A percentile compares a stretch with the other conserved stretches of the same genome.
phyloP scores from a whole-genome alignment of 768 basidiomycete species.

The Pholiota molesta region DNA sequence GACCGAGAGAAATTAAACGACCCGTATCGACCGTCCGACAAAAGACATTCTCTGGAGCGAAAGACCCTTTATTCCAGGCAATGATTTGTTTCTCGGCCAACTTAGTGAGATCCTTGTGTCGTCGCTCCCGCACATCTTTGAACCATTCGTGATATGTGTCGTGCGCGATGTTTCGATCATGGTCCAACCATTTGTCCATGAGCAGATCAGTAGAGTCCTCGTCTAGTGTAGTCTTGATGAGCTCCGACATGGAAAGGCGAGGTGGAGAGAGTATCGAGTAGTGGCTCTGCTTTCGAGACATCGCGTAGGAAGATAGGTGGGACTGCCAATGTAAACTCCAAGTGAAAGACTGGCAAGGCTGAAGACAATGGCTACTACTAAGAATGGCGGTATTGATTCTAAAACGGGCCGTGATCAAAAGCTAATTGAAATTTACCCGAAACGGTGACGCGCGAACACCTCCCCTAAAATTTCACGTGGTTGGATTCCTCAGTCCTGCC shows the following conservation, averaged over 20 bases:
- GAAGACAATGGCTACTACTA: conserved; percentile 23
- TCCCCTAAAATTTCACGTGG: conserved; percentile 27
- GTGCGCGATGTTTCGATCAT: conserved; percentile 52
- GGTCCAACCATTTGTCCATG: conserved; percentile 85
- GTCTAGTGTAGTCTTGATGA: conserved; percentile 77
- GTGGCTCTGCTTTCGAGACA: conserved; percentile 46
- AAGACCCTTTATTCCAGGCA: conserved; percentile 72
- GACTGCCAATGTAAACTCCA: conserved; percentile 6
- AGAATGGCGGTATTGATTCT: conserved; percentile 19
- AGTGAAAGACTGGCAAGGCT: conserved; percentile 20
- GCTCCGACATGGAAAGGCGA: conserved; percentile 73
- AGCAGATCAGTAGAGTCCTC: conserved; percentile 77
- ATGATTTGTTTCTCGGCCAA: conserved; percentile 47
- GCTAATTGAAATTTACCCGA: conserved; percentile 29
- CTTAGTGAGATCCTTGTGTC: conserved; percentile 43
- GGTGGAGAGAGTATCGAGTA: conserved; percentile 73
- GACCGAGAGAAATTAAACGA: conserved; percentile 76
- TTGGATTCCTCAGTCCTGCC: no score
- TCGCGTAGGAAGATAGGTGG: conserved; percentile 19
- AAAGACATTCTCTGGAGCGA: conserved; percentile 79
- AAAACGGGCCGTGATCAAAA: conserved; percentile 15
- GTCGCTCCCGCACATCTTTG: conserved; percentile 65
- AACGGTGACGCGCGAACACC: conserved; percentile 34
- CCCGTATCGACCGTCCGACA: conserved; percentile 80
- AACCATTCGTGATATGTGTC: conserved; percentile 83